phyloP scores from a whole-genome alignment of 2,329 filamentous ascomycete genomes.

The Xylariomycetidae sp. region DNA sequence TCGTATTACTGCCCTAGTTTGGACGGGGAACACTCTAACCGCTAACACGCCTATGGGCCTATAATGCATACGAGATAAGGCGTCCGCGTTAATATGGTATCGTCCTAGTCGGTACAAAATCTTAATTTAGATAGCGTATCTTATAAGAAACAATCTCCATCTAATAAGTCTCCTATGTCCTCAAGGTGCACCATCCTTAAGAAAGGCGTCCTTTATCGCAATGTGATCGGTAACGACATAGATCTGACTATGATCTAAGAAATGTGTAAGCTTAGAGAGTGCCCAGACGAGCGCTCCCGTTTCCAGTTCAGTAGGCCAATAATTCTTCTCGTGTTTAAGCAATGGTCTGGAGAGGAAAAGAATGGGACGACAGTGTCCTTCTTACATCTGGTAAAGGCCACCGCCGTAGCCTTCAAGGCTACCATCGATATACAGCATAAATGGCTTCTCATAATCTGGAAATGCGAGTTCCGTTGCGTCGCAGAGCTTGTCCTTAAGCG shows the following conservation, averaged over 20 bases:
- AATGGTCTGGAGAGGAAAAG: not conserved
- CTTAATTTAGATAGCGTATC: too few species aligned
- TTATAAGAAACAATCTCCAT: not conserved
- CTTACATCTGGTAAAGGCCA: not conserved
- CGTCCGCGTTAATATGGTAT: too few species aligned
- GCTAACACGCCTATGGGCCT: too few species aligned
- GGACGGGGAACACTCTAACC: too few species aligned
- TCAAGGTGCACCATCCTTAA: not conserved
- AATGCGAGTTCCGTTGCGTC: not conserved
- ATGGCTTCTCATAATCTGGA: not conserved
- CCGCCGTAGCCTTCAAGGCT: not conserved
- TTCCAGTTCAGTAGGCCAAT: not conserved
- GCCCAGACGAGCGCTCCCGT: not conserved
- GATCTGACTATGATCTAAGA: not conserved
- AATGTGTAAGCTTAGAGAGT: not conserved
- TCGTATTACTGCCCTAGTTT: too few species aligned
- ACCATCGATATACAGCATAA: not conserved
- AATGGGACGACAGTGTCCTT: not conserved
- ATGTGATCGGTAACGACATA: slow-evolving; percentile 1
- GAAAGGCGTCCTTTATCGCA: not conserved
- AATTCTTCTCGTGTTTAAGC: not conserved
- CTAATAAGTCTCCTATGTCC: not conserved
- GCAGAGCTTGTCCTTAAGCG: not conserved
- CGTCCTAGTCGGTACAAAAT: too few species aligned
- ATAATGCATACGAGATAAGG: too few species aligned